Base-by-base conservation (phyloP, 2,329 filamentous ascomycete species). In the Trichocomaceae sp. region DNA sequence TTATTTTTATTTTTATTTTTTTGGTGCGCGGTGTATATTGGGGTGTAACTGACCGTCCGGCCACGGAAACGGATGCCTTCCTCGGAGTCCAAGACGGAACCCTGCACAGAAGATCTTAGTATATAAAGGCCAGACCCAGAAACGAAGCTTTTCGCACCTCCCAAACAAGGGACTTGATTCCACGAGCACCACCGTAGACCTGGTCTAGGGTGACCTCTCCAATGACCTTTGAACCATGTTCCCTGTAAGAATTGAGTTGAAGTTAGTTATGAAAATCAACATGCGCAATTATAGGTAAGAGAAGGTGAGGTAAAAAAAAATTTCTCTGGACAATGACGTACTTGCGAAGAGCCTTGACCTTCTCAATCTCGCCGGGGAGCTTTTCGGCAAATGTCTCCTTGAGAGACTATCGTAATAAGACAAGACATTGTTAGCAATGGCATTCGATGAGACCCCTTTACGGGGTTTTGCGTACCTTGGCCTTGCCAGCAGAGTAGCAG, bases 41-140 rank as follows among this genome's bases (percentile, higher is more conserved):
- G 26, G 26, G 44, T 13, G 23, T 22, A 35, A 67, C 79, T 65
- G 73, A 83, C 80, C 64, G 93, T 99, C 84, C 92, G 93, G 80
- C 93, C 93, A 74, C 93, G 87, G 86, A 99, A 99, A 68, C 93
- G 89, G 77, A 99, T 99, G 79, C 93, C 93, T 83, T 99, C 93
- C 82, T 97, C 90, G 56, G 92, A 83, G 78, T 99, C 93, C 69
- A 99, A 87, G 67, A 99, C 93, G 69, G 93, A 99, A 68, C 92
- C 85, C 78, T 81, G 62, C 22, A 55, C 19, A 29, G 42, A 47
- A 23, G 15, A 19, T 2, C 19, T 54, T 44, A 54, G 41, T 20
- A 47, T 35, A 15, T n/a, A 41, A 31, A 31, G 9, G 23, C 7
- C 29, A 13, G 12, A 52, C 13, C 26, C 9, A 49, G 22, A 47